Percentiles rank a stretch among this genome's conserved stretches.
phyloP scores from a whole-genome alignment of 805 yeast species.

The Wickerhamomyces xylosicus region DNA sequence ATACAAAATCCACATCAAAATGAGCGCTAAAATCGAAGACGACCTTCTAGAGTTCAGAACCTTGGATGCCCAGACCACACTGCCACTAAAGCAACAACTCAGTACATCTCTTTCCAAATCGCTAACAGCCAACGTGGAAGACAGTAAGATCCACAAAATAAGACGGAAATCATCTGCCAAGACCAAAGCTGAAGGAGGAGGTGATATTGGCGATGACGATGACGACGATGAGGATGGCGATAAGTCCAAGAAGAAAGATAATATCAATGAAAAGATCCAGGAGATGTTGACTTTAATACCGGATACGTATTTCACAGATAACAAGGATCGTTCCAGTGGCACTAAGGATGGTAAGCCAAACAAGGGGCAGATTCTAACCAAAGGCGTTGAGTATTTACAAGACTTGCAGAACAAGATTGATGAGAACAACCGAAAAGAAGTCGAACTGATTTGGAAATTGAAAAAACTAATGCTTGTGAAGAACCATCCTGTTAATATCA shows the following conservation, averaged over 20 bases:
- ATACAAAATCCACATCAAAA: background rate
- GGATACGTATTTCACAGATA: slow-evolving; percentile 32
- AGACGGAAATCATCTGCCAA: slow-evolving; percentile 14
- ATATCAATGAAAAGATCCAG: slow-evolving; percentile 47
- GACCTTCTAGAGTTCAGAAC: background rate
- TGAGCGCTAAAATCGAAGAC: background rate
- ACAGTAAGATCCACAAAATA: background rate
- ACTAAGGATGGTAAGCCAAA: slow-evolving; percentile 81
- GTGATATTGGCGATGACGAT: slow-evolving; percentile 7
- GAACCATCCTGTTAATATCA: slow-evolving; percentile 27
- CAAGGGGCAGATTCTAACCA: slow-evolving; percentile 71
- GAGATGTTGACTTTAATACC: slow-evolving; percentile 38
- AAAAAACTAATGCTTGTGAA: slow-evolving; percentile 39
- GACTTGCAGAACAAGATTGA: slow-evolving; percentile 64
- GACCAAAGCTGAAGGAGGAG: background rate
- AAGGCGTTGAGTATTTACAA: slow-evolving; percentile 64
- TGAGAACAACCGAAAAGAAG: slow-evolving; percentile 68
- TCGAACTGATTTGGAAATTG: slow-evolving; percentile 54
- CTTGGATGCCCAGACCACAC: background rate
- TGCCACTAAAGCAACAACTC: background rate
- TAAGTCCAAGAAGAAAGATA: slow-evolving; percentile 42
- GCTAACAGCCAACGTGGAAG: background rate
- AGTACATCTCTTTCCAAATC: slow-evolving; percentile 1
- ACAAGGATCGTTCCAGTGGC: slow-evolving; percentile 39
- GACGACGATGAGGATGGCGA: slow-evolving; percentile 22